Conservation (phyloP, 2,329 filamentous ascomycete genomes). For the Fusarium circinatum region DNA sequence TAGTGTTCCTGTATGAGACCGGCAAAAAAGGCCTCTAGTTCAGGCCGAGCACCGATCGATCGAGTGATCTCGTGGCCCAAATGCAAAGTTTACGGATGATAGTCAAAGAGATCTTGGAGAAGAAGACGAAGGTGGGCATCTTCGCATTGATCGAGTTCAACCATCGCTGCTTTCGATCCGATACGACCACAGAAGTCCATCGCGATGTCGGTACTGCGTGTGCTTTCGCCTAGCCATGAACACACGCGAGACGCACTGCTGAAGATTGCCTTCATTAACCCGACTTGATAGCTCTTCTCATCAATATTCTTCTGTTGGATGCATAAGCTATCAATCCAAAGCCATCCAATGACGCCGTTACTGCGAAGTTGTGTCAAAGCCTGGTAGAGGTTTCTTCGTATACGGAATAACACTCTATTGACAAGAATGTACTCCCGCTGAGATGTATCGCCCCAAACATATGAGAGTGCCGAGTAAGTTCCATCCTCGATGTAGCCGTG, state of each 20-base stretch:
- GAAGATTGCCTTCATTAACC: not conserved
- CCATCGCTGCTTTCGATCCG: not conserved
- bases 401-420: not conserved
- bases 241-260: not conserved
- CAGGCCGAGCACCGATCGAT: not conserved
- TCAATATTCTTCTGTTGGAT: not conserved
- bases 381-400: not conserved
- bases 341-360: not conserved
- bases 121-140: not conserved
- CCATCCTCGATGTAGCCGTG: not conserved
- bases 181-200: not conserved
- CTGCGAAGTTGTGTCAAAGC: not conserved
- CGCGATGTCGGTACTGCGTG: not conserved
- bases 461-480: not conserved
- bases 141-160: accelerated
- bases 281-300: not conserved
- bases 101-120: accelerated
- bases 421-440: not conserved
- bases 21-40: not conserved
- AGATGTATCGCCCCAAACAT: not conserved
- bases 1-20: not conserved
- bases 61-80: not conserved
- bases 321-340: not conserved
- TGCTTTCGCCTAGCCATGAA: not conserved
- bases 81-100: not conserved